phyloP scores from a whole-genome alignment of 2,329 filamentous ascomycete genomes.

The Helotiales sp. region DNA sequence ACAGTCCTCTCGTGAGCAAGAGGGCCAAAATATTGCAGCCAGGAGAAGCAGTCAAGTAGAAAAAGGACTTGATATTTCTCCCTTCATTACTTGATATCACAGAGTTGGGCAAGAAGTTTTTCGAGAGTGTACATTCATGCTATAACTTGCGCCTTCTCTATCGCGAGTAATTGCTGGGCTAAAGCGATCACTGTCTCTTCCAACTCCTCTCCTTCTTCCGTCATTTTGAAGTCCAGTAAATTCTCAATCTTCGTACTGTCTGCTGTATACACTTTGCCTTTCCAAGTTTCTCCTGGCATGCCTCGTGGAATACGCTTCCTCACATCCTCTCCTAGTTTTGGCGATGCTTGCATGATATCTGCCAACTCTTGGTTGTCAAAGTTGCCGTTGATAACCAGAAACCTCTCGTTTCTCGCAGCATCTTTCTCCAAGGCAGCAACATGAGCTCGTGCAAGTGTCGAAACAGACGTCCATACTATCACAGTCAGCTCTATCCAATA shows the following conservation, averaged over 20 bases:
- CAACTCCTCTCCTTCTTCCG: slow-evolving; percentile 42
- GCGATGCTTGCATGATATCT: slow-evolving; percentile 25
- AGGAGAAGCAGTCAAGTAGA: neutral
- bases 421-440: slow-evolving; percentile 21
- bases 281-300: slow-evolving; percentile 28
- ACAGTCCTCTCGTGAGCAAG: slow-evolving; percentile 36
- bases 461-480: slow-evolving; percentile 32
- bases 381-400: slow-evolving; percentile 30
- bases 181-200: slow-evolving; percentile 3
- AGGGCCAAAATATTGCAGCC: neutral
- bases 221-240: too few relatives aligned
- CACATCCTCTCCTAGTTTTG: slow-evolving; percentile 13
- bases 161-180: neutral
- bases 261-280: slow-evolving; percentile 40
- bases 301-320: slow-evolving; percentile 26
- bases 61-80: too few relatives aligned
- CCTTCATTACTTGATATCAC: too few relatives aligned
- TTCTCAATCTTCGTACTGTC: slow-evolving; percentile 50
- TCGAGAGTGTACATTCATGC: too few relatives aligned
- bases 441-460: slow-evolving; percentile 22
- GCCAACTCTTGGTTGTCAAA: slow-evolving; percentile 36
- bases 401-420: slow-evolving; percentile 23
- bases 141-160: neutral
- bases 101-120: too few relatives aligned
- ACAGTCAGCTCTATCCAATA: neutral